Evolutionary conservation across 345 rosid genomes (phyloP), one percentile per base, ranked within the genome.

Genomic region (Brassica nigra): DNA sequence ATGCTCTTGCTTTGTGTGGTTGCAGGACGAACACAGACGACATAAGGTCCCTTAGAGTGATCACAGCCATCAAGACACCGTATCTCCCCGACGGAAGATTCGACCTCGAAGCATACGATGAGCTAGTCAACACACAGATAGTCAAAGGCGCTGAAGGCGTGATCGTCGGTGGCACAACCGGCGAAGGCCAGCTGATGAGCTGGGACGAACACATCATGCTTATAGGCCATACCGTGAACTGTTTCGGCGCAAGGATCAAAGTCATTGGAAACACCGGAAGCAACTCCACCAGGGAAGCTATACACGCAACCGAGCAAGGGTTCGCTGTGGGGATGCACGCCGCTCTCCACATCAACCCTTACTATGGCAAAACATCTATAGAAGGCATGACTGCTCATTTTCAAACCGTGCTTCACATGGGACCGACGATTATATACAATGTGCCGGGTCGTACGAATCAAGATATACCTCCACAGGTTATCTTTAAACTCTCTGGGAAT

Each of bases 141-240:
- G 80, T 55, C 58, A 75, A 84, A 73, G 94, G 95, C 2, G 94
- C 81, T 5, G 94, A 89, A 86, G 97, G 91, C 81, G 87, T 92
- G 67, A 88, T 95, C 12, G 95, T 95, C 49, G 97, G 97, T 6
- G 99, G 97, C 62, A 91, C 95, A 62, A 93, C 99, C 0, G 99
- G 97, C 33, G 99, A 95, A 83, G 99, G 99, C 11, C 97, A 92
- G 23, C 70, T 92, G 58, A 95, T 92, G 97, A 91, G 95, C 81
- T 92, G 97, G 99, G 97, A 95, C 23, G 98, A 95, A 62, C 97
- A 95, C 81, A 88, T 92, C 74, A 91, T 87, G 94, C 97, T 92
- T 64, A 95, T 95, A 58, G 95, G 94, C 47, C 97, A 91, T 76
- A 95, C 94, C 0, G 97, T 92, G 3, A 87, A 89, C 34, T 93